A percentile compares a stretch with the other conserved stretches of the same genome.
phyloP scores from a whole-genome alignment of 768 basidiomycete species.

The Sutorius australiensis region DNA sequence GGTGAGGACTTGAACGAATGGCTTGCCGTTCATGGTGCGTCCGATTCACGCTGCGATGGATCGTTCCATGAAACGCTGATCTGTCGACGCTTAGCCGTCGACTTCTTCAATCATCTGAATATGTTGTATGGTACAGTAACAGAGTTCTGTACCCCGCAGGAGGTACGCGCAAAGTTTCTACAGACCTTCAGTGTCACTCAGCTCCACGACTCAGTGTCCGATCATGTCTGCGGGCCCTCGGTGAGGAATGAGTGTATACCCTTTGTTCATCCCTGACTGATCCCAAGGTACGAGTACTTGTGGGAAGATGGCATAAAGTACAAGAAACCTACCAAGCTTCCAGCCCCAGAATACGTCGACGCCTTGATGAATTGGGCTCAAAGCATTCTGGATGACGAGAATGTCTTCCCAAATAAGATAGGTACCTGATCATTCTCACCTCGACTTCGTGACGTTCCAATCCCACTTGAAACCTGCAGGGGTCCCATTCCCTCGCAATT shows the following conservation, averaged over 20 bases:
- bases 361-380: conserved; percentile 99
- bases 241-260: conserved; percentile 38
- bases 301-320: conserved; percentile 91
- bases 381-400: conserved; percentile 85
- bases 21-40: conserved; percentile 96
- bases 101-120: conserved; percentile 99
- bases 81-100: conserved; percentile 65
- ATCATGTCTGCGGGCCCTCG: conserved; percentile 95
- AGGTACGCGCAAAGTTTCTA: conserved; percentile 47
- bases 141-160: conserved; percentile 93
- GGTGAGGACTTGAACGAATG: conserved; percentile 98
- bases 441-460: conserved; percentile 3
- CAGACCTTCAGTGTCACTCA: conserved; percentile 9
- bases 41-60: not conserved
- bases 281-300: conserved; percentile 83
- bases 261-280: conserved; percentile 2
- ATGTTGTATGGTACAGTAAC: conserved; percentile 99
- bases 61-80: not conserved
- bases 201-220: conserved; percentile 59
- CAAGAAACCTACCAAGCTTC: conserved; percentile 89
- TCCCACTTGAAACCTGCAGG: conserved; percentile 44
- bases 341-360: conserved; percentile 95
- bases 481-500: conserved; percentile 85
- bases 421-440: conserved; percentile 43
- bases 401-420: conserved; percentile 91